phyloP scores from a whole-genome alignment of 1,139 yeast species.

The Candida sanyaensis region DNA sequence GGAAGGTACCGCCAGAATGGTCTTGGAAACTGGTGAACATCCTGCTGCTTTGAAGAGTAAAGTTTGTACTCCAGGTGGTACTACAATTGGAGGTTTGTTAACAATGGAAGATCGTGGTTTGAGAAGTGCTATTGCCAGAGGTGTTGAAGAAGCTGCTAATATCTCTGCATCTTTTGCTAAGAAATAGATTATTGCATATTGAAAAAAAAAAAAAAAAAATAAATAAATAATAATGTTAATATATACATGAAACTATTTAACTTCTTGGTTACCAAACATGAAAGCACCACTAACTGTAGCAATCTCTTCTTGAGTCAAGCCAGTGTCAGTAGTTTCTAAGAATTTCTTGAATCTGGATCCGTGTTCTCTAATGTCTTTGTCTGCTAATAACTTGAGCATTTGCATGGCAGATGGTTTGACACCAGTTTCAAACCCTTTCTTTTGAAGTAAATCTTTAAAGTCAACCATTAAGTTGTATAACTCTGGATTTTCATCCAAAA shows the following conservation, averaged over 20 bases:
- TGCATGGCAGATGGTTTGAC: slow-evolving; percentile 37
- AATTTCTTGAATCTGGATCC: slow-evolving; percentile 31
- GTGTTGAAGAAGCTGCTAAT: slow-evolving; percentile 86
- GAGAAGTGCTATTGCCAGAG: slow-evolving; percentile 83
- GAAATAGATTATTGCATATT: slow-evolving; percentile 34
- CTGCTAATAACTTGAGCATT: slow-evolving; percentile 39
- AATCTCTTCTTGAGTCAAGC: slow-evolving; percentile 36
- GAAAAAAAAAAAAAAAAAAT: background rate
- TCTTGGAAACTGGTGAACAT: slow-evolving; percentile 75
- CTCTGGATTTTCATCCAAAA: slow-evolving; percentile 30
- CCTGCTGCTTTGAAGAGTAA: slow-evolving; percentile 90
- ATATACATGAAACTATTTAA: slow-evolving; percentile 5
- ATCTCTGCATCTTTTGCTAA: slow-evolving; percentile 81
- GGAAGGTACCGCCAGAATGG: slow-evolving; percentile 97
- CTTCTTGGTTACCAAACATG: slow-evolving; percentile 12
- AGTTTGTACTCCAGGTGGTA: slow-evolving; percentile 98
- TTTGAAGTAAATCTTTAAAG: slow-evolving; percentile 32
- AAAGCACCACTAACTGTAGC: slow-evolving; percentile 23
- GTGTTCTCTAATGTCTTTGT: slow-evolving; percentile 36
- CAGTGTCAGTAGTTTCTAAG: slow-evolving; percentile 34
- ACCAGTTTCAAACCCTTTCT: slow-evolving; percentile 36
- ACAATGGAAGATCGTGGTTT: slow-evolving; percentile 92
- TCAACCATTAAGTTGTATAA: slow-evolving; percentile 28
- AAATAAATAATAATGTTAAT: background rate
- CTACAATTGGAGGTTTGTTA: slow-evolving; percentile 93